phyloP scores from a whole-genome alignment of 768 basidiomycete genomes.

The Termitomyces sp. region DNA sequence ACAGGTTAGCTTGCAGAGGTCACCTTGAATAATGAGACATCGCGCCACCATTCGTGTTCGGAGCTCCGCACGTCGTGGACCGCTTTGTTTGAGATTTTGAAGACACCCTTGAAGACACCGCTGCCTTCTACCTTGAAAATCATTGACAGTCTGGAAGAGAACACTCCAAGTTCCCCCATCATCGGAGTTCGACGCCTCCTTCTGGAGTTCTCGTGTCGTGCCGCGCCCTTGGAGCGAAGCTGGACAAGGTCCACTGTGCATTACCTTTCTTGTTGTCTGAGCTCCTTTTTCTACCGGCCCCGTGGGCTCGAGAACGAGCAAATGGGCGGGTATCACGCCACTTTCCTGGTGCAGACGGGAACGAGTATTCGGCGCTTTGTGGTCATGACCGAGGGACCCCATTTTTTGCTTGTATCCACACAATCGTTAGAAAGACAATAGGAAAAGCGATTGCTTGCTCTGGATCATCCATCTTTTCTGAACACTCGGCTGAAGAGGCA shows the following conservation, averaged over 20 bases:
- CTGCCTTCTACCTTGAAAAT: neutral
- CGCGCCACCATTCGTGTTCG: neutral
- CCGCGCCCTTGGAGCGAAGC: neutral
- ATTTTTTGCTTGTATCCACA: neutral
- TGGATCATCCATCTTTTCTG: neutral
- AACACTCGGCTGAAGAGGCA: neutral
- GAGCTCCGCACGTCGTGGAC: neutral
- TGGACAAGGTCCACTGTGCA: neutral
- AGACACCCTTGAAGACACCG: neutral
- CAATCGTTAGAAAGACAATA: neutral
- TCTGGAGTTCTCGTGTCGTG: neutral
- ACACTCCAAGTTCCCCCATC: conserved; percentile 1
- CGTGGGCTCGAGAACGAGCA: neutral
- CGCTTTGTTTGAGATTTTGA: neutral
- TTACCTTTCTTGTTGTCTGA: neutral
- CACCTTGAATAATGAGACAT: neutral
- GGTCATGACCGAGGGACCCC: neutral
- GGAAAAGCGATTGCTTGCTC: neutral
- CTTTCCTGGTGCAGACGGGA: neutral
- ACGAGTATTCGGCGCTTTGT: neutral
- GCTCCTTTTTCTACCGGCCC: neutral
- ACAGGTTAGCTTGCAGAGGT: neutral
- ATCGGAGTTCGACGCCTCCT: neutral
- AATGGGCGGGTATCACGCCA: neutral
- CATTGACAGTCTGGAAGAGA: neutral